Percentiles rank a stretch among this genome's conserved stretches.
Evolutionary conservation across 768 basidiomycete genomes (phyloP).

Genomic region (Kockovaella imperatae): DNA sequence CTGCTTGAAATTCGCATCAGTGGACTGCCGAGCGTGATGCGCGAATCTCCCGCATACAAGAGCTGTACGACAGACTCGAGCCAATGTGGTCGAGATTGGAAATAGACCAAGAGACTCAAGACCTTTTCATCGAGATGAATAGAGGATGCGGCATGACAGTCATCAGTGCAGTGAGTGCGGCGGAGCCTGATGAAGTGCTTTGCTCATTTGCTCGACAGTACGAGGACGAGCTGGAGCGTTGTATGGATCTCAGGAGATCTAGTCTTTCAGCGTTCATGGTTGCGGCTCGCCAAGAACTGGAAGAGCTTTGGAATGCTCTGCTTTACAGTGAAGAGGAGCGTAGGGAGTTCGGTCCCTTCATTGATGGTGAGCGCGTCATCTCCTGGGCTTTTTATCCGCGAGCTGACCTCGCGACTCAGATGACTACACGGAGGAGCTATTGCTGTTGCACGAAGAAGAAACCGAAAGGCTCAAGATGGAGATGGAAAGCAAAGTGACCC

Average conservation of each 20-base stretch:
- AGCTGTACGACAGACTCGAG: conserved; percentile 88
- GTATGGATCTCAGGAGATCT: conserved; percentile 79
- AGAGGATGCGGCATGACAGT: conserved; percentile 72
- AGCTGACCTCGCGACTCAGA: conserved; percentile 48
- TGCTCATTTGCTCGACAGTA: conserved; percentile 49
- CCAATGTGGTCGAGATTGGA: conserved; percentile 82
- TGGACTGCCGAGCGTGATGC: conserved; percentile 66
- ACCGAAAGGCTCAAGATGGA: conserved; percentile 75
- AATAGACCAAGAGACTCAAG: conserved; percentile 69
- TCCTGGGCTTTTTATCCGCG: background rate
- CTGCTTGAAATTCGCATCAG: conserved; percentile 10
- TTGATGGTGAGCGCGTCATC: conserved; percentile 57
- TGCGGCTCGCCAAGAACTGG: conserved; percentile 74
- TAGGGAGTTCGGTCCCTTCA: conserved; percentile 69
- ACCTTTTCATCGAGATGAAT: conserved; percentile 79
- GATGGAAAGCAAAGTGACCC: conserved; percentile 63
- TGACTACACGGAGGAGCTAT: conserved; percentile 79
- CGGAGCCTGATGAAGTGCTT: background rate
- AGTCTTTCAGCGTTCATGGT: conserved; percentile 76
- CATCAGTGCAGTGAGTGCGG: conserved; percentile 53
- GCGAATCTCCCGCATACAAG: conserved; percentile 77
- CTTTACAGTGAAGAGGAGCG: conserved; percentile 78
- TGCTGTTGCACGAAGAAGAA: conserved; percentile 76
- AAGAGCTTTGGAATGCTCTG: conserved; percentile 72
- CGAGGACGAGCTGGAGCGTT: conserved; percentile 79